Percentiles rank a stretch among this genome's conserved stretches.
Evolutionary conservation across 805 yeast species (phyloP).

Genomic region (Candida maris): DNA sequence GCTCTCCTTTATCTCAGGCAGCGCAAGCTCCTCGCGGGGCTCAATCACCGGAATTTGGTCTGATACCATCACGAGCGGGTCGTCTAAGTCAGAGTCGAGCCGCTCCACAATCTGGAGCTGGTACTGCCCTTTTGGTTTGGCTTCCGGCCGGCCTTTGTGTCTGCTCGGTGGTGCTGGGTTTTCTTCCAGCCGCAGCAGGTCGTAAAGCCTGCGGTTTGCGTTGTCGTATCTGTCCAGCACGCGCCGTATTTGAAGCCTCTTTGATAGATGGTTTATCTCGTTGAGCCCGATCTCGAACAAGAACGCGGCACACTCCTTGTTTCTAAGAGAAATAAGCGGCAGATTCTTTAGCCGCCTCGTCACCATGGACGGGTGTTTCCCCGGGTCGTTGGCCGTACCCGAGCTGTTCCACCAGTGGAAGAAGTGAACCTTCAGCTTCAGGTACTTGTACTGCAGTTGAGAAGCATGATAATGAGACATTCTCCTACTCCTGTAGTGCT

Average conservation of each 20-base stretch:
- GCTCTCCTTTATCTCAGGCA: too few species aligned
- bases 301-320: conserved; percentile 19
- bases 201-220: conserved; percentile 14
- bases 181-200: conserved; percentile 1
- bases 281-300: conserved; percentile 12
- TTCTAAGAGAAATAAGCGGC: conserved; percentile 27
- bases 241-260: conserved; percentile 8
- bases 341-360: conserved; percentile 24
- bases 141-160: background rate
- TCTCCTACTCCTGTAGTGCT: conserved; percentile 2
- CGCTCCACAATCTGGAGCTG: conserved; percentile 1
- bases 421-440: conserved; percentile 21
- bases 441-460: conserved; percentile 17
- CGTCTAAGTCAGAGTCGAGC: background rate
- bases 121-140: background rate
- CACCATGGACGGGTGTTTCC: conserved; percentile 20
- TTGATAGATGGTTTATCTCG: conserved; percentile 4
- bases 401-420: conserved; percentile 28
- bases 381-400: conserved; percentile 19
- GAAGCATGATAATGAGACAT: conserved; percentile 23
- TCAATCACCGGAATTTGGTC: too few species aligned
- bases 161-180: background rate
- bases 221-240: conserved; percentile 24
- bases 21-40: background rate
- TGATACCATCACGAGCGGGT: background rate